phyloP scores from a whole-genome alignment of 805 yeast species.

The Sugiyamaella valdiviana region DNA sequence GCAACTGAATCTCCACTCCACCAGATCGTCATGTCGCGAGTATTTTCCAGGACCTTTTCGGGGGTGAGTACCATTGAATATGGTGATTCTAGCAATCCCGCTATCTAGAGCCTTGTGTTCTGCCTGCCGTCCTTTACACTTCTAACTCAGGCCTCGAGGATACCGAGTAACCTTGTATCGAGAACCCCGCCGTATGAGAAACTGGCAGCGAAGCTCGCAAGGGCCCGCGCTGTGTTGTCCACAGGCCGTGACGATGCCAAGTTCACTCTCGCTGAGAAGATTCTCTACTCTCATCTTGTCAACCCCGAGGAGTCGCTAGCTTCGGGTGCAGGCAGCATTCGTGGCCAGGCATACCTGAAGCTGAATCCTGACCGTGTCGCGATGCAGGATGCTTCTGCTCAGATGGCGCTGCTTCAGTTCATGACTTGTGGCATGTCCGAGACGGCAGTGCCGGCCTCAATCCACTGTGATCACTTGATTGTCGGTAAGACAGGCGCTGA shows the following conservation, averaged over 20 bases:
- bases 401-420: slow-evolving; percentile 96
- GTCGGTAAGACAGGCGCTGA: slow-evolving; percentile 94
- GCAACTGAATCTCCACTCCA: not conserved
- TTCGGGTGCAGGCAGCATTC: slow-evolving; percentile 46
- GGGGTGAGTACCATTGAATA: not conserved
- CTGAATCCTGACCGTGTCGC: slow-evolving; percentile 97
- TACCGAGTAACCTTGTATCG: slow-evolving; percentile 8
- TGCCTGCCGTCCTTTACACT: not conserved
- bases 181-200: slow-evolving; percentile 85
- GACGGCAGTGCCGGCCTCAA: slow-evolving; percentile 90
- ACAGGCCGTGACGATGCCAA: slow-evolving; percentile 44
- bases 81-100: not conserved
- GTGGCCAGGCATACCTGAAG: slow-evolving; percentile 89
- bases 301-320: slow-evolving; percentile 78
- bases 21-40: not conserved
- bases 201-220: slow-evolving; percentile 54
- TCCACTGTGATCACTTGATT: slow-evolving; percentile 97
- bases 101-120: not conserved
- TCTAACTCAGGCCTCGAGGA: slow-evolving; percentile 1
- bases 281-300: slow-evolving; percentile 85
- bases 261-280: slow-evolving; percentile 89
- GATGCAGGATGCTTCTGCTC: slow-evolving; percentile 99
- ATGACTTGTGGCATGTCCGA: slow-evolving; percentile 90
- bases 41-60: not conserved
- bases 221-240: slow-evolving; percentile 59